Conservation (phyloP, 192 early-diverging fungal genomes). For the Backusella psychrophila region DNA sequence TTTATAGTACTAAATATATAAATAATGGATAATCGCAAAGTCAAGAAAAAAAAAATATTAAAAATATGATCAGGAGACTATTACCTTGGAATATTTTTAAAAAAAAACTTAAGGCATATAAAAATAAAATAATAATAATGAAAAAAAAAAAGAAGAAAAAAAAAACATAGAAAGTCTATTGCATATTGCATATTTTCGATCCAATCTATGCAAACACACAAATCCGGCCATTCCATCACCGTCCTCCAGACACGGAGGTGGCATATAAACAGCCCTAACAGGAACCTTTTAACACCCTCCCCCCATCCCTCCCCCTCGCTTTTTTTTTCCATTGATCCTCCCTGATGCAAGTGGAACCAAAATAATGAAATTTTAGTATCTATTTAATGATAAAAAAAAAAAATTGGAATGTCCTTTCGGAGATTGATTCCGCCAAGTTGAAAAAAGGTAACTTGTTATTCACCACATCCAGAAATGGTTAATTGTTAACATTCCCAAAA, state of each 20-base stretch:
- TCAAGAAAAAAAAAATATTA: not conserved
- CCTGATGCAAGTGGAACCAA: slow-evolving; percentile 10
- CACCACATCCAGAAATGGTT: slow-evolving; percentile 3
- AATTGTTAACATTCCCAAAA: slow-evolving; percentile 6
- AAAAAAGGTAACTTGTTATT: slow-evolving; percentile 4
- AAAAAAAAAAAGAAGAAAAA: not conserved
- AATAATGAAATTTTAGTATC: slow-evolving; percentile 10
- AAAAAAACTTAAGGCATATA: not conserved
- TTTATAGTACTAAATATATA: not conserved
- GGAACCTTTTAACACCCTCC: not conserved
- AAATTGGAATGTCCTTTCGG: not conserved
- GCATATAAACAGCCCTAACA: slow-evolving; percentile 12
- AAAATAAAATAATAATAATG: not conserved
- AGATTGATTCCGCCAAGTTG: not conserved
- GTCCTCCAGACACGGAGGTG: slow-evolving; percentile 15
- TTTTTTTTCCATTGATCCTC: not conserved
- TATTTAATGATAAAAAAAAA: slow-evolving; percentile 1
- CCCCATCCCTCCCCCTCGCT: too few relatives aligned
- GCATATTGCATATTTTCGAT: slow-evolving; percentile 16
- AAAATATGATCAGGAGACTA: slow-evolving; percentile 7
- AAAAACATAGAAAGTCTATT: not conserved
- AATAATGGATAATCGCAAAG: not conserved
- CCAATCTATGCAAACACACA: slow-evolving; percentile 14
- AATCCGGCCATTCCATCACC: slow-evolving; percentile 18
- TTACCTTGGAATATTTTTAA: not conserved